Evolutionary conservation across 2,329 filamentous ascomycete species (phyloP).

Genomic region (Clathrospora elynae): DNA sequence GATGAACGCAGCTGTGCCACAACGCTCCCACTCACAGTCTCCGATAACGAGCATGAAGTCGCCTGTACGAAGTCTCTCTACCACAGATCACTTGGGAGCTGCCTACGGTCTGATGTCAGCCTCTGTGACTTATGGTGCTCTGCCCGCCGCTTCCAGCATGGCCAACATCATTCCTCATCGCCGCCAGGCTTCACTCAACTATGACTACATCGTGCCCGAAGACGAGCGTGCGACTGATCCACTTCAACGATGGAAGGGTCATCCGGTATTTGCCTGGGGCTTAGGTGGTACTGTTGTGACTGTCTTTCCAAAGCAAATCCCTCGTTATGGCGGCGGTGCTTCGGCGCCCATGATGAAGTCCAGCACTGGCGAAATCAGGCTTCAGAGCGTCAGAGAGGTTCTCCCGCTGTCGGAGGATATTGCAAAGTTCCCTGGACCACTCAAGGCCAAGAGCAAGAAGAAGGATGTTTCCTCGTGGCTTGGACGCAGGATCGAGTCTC

Average conservation of each 20-base stretch:
- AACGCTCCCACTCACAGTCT: slow-evolving; percentile 63
- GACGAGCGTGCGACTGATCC: slow-evolving; percentile 69
- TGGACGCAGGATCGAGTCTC: slow-evolving; percentile 70
- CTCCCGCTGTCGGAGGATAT: slow-evolving; percentile 73
- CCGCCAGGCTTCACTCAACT: slow-evolving; percentile 54
- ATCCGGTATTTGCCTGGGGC: slow-evolving; percentile 85
- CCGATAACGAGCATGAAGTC: slow-evolving; percentile 60
- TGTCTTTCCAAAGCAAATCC: slow-evolving; percentile 86
- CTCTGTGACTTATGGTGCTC: slow-evolving; percentile 44
- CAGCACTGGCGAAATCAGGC: slow-evolving; percentile 78
- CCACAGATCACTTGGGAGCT: slow-evolving; percentile 60
- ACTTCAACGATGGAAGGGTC: slow-evolving; percentile 87
- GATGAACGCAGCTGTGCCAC: slow-evolving; percentile 20
- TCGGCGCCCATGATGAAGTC: slow-evolving; percentile 78
- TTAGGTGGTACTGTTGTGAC: slow-evolving; percentile 82
- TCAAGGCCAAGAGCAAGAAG: slow-evolving; percentile 91
- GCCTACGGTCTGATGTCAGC: slow-evolving; percentile 55
- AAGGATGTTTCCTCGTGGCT: slow-evolving; percentile 90
- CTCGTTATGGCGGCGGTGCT: slow-evolving; percentile 79
- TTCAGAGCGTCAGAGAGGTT: slow-evolving; percentile 75
- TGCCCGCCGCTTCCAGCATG: slow-evolving; percentile 12
- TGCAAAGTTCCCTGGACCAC: slow-evolving; percentile 83
- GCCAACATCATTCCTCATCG: slow-evolving; percentile 41
- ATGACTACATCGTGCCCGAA: slow-evolving; percentile 62
- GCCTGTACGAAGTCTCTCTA: slow-evolving; percentile 48